Conservation (phyloP, 2,329 filamentous ascomycete genomes). For the Trichoderma cornu-damae region DNA sequence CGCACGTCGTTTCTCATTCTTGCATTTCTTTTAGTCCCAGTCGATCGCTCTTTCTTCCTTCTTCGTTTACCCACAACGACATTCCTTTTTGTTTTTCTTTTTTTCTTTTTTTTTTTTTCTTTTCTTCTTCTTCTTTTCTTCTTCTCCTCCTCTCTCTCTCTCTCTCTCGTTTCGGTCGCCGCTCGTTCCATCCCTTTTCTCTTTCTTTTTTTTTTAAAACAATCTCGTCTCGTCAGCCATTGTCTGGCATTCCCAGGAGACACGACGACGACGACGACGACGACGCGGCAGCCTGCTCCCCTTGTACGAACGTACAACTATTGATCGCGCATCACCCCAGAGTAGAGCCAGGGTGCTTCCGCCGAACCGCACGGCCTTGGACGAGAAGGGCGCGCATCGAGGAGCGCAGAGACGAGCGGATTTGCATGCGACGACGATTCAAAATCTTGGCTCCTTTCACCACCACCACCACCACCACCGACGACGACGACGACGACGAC, state of each 20-base stretch:
- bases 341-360: conserved; percentile 2
- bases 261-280: no score
- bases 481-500: neutral
- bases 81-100: neutral
- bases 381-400: neutral
- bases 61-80: conserved; percentile 6
- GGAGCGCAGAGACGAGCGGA: neutral
- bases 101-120: neutral
- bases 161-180: neutral
- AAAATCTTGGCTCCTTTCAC: neutral
- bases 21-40: conserved; percentile 17
- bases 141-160: no score
- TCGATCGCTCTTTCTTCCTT: conserved; percentile 13
- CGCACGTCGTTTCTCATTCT: conserved; percentile 11
- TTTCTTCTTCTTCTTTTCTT: neutral
- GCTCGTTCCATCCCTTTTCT: neutral
- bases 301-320: conserved; percentile 1
- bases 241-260: neutral
- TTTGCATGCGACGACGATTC: neutral
- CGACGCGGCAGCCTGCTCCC: neutral
- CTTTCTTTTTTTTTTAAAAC: neutral
- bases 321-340: neutral
- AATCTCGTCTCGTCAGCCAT: no score
- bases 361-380: neutral
- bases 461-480: neutral